These are phyloP conservation scores for Rutstroemia sydowiana DNA, from an alignment of 2,329 filamentous ascomycete genomes.

Conservation along the genomic window DNA sequence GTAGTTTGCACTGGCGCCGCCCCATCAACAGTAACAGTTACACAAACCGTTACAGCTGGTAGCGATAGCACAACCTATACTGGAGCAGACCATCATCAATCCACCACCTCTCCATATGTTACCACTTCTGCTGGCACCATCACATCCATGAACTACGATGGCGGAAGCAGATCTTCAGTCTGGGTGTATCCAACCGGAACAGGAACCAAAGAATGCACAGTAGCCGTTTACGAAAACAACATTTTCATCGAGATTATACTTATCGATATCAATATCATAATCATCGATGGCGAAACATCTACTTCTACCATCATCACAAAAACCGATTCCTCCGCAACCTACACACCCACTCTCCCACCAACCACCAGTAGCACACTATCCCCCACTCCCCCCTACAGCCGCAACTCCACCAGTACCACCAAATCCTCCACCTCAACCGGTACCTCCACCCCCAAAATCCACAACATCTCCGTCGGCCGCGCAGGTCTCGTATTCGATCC, in stretches of 20 bases:
- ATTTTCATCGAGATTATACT: constrained; percentile 11
- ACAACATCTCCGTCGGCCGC: not conserved
- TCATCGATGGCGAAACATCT: not conserved
- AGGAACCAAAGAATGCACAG: constrained; percentile 13
- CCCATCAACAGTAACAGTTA: not conserved
- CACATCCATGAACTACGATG: not conserved
- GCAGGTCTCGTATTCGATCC: constrained; percentile 42
- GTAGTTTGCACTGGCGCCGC: not conserved
- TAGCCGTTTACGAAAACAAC: constrained; percentile 13
- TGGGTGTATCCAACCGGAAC: constrained; percentile 17
- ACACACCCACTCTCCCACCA: not conserved
- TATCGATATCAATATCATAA: not conserved
- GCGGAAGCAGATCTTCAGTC: constrained; percentile 9
- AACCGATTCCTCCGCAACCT: not conserved
- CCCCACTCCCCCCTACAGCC: not conserved
- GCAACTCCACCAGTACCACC: not conserved
- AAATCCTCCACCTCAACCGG: not conserved
- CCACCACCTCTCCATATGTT: not conserved
- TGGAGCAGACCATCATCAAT: not conserved
- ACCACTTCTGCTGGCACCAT: not conserved
- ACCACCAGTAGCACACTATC: not conserved
- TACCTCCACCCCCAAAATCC: not conserved
- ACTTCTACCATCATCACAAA: not conserved
- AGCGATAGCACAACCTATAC: not conserved
- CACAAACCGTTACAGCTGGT: not conserved